Evolutionary conservation across 805 yeast species (phyloP).

Genomic region (Clavispora vitiphila): DNA sequence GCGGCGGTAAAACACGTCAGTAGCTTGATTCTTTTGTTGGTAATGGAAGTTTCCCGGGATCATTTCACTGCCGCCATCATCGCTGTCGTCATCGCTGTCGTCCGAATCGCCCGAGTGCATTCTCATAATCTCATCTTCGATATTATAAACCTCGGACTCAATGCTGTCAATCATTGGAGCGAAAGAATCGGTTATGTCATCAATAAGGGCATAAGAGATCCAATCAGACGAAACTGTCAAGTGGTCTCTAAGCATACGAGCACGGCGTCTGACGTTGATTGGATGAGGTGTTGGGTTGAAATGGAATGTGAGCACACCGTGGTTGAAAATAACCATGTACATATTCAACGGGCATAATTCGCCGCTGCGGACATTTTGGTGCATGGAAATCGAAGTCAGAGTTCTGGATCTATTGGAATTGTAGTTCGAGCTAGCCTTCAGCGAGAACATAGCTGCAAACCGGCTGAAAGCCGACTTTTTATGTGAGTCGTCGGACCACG

Average conservation of each 20-base stretch:
- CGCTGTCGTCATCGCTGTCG: slow-evolving; percentile 15
- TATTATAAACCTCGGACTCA: slow-evolving; percentile 90
- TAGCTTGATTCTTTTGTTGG: slow-evolving; percentile 3
- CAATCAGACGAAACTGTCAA: slow-evolving; percentile 90
- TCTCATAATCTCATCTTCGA: slow-evolving; percentile 83
- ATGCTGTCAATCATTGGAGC: slow-evolving; percentile 95
- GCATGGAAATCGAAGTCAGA: slow-evolving; percentile 10
- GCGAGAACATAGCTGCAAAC: neutral
- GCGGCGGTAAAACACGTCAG: slow-evolving; percentile 28
- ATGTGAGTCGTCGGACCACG: neutral
- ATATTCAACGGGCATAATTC: slow-evolving; percentile 87
- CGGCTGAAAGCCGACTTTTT: neutral
- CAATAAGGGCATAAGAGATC: slow-evolving; percentile 95
- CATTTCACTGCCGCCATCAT: slow-evolving; percentile 13
- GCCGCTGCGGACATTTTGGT: slow-evolving; percentile 36
- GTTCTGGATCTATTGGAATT: neutral
- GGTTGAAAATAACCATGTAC: slow-evolving; percentile 85
- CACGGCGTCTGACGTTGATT: slow-evolving; percentile 89
- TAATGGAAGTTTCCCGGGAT: slow-evolving; percentile 10
- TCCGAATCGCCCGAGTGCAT: slow-evolving; percentile 72
- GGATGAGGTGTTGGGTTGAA: slow-evolving; percentile 95
- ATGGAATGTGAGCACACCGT: slow-evolving; percentile 91
- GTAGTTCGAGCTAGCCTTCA: neutral
- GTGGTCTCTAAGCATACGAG: slow-evolving; percentile 80
- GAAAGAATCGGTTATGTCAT: slow-evolving; percentile 95